These are phyloP conservation scores for Sesbania bispinosa DNA, from an alignment of 306 rosid species.

Conservation along the genomic window DNA sequence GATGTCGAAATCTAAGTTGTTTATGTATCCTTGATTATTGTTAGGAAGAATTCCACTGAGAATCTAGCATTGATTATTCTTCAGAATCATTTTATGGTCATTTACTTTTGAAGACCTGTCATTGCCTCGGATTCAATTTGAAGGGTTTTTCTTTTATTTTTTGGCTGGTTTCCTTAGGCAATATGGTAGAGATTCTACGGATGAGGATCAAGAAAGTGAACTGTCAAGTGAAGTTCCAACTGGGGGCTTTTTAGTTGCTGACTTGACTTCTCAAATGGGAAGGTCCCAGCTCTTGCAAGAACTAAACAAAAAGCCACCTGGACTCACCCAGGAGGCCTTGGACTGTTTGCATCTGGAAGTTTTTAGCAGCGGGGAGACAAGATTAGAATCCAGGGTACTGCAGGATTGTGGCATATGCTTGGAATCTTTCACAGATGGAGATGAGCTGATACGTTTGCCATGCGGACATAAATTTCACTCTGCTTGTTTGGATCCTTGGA, in stretches of 20 bases:
- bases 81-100: not conserved
- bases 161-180: slow-evolving; percentile 34
- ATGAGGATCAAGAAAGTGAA: slow-evolving; percentile 36
- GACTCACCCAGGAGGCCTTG: slow-evolving; percentile 67
- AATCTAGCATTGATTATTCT: not conserved
- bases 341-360: slow-evolving; percentile 51
- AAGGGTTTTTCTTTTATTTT: not conserved
- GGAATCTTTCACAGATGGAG: slow-evolving; percentile 66
- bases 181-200: slow-evolving; percentile 18
- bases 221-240: slow-evolving; percentile 20
- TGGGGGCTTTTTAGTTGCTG: slow-evolving; percentile 23
- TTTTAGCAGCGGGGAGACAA: slow-evolving; percentile 35
- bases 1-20: not conserved
- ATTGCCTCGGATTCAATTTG: not conserved
- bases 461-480: slow-evolving; percentile 79
- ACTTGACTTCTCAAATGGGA: slow-evolving; percentile 47
- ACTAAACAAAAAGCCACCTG: slow-evolving; percentile 57
- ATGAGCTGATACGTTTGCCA: slow-evolving; percentile 55
- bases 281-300: slow-evolving; percentile 44
- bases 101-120: not conserved
- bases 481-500: slow-evolving; percentile 79
- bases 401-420: slow-evolving; percentile 84
- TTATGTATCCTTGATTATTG: not conserved
- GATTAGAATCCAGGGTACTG: slow-evolving; percentile 26
- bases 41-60: not conserved